A percentile compares a stretch with the other conserved stretches of the same genome.
phyloP scores from a whole-genome alignment of 495 filamentous ascomycete genomes.

The Umbilicaria muhlenbergii region DNA sequence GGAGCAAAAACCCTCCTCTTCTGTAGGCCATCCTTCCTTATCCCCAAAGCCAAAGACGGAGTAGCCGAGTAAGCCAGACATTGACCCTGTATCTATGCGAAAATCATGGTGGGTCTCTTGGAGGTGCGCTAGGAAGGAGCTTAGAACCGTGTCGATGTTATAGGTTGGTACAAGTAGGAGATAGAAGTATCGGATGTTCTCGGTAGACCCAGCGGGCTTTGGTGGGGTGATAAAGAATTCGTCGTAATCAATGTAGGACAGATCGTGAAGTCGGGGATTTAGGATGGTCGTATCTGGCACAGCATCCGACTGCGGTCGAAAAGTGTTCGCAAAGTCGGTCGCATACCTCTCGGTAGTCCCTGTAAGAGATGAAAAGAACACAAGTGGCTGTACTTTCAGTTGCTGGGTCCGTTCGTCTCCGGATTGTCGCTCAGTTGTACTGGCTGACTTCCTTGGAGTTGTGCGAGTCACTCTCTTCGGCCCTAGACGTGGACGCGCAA shows the following conservation, averaged over 20 bases:
- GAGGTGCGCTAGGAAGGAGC: constrained; percentile 67
- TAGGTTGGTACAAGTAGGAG: constrained; percentile 73
- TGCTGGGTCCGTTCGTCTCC: constrained; percentile 8
- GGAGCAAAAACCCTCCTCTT: constrained; percentile 79
- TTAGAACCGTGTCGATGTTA: constrained; percentile 79
- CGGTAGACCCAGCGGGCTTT: constrained; percentile 31
- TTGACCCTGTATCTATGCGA: constrained; percentile 75
- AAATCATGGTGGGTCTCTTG: constrained; percentile 91
- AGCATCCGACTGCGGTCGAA: constrained; percentile 24
- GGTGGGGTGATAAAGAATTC: constrained; percentile 63
- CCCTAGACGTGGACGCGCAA: neutral
- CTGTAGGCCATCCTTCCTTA: constrained; percentile 75
- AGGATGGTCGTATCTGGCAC: constrained; percentile 27
- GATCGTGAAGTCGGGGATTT: constrained; percentile 52
- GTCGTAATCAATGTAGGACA: constrained; percentile 77
- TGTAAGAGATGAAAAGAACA: constrained; percentile 82
- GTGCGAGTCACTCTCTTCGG: constrained; percentile 23
- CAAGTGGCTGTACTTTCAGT: constrained; percentile 47
- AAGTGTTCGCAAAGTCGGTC: constrained; percentile 33
- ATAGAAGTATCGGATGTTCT: constrained; percentile 54
- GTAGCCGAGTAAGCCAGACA: constrained; percentile 65
- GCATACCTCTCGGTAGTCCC: constrained; percentile 61
- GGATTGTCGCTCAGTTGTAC: neutral
- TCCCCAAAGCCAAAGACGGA: constrained; percentile 92
- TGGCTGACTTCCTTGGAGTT: constrained; percentile 7